Conservation (phyloP, 2,329 filamentous ascomycete genomes). For the Apiospora sp. region DNA sequence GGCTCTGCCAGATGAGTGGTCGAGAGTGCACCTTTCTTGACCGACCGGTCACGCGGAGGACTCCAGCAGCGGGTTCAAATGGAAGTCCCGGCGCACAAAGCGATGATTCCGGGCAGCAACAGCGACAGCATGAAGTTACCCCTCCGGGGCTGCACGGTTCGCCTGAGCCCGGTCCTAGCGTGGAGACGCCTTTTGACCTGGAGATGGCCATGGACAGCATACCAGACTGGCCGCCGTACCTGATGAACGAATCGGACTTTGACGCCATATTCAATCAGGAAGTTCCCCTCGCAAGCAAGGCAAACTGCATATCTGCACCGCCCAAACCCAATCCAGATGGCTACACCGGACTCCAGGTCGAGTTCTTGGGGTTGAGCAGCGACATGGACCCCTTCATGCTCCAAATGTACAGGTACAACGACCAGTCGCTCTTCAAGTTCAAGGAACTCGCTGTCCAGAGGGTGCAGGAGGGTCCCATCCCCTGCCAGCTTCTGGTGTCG, state of each 20-base stretch:
- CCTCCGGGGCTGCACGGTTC: not conserved
- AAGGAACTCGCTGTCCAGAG: not conserved
- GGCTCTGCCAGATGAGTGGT: not conserved
- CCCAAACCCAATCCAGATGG: not conserved
- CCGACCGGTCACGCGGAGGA: not conserved
- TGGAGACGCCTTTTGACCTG: not conserved
- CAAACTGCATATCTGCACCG: not conserved
- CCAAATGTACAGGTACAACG: not conserved
- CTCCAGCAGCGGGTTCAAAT: not conserved
- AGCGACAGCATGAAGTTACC: not conserved
- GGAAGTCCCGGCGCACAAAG: not conserved
- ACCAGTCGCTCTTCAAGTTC: not conserved
- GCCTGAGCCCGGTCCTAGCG: not conserved
- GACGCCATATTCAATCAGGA: not conserved
- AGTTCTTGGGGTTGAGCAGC: not conserved
- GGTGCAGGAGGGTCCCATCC: not conserved
- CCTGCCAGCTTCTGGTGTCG: not conserved
- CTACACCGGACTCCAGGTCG: not conserved
- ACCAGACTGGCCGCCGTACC: not conserved
- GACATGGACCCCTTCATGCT: constrained; percentile 11
- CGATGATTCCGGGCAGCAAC: not conserved
- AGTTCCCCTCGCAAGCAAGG: not conserved
- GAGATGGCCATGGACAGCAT: not conserved
- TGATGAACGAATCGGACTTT: not conserved
- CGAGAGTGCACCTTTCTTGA: not conserved